phyloP scores from a whole-genome alignment of 176 grass and related monocot genomes.

The Lolium perenne region DNA sequence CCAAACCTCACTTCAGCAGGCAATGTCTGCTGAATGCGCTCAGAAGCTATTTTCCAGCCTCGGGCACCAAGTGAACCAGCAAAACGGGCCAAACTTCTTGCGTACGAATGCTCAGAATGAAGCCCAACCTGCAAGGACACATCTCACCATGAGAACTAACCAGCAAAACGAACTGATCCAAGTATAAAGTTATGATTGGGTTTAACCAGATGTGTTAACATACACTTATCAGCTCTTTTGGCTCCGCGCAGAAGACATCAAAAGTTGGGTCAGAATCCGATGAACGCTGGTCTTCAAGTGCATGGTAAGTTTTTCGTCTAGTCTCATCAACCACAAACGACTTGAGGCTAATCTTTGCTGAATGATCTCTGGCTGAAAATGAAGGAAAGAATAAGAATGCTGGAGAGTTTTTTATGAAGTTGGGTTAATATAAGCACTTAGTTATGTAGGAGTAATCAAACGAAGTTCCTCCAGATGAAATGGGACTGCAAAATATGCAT shows the following conservation, averaged over 20 bases:
- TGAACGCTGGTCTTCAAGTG: slow-evolving; percentile 55
- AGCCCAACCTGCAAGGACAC: slow-evolving; percentile 66
- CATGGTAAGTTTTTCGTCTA: slow-evolving; percentile 81
- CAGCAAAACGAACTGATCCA: slow-evolving; percentile 15
- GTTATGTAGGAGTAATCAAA: slow-evolving; percentile 25
- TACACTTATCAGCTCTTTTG: slow-evolving; percentile 78
- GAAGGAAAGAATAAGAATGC: slow-evolving; percentile 30
- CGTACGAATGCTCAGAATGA: slow-evolving; percentile 76
- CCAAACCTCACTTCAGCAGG: slow-evolving; percentile 84
- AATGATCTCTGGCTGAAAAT: slow-evolving; percentile 65
- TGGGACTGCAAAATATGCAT: not conserved
- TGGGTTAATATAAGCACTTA: slow-evolving; percentile 9
- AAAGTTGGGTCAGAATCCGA: slow-evolving; percentile 62
- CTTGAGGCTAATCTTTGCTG: slow-evolving; percentile 56
- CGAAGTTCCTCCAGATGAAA: slow-evolving; percentile 24
- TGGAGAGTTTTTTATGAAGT: slow-evolving; percentile 19
- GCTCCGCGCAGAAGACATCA: slow-evolving; percentile 57
- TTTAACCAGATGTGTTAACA: slow-evolving; percentile 50
- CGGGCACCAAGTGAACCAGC: slow-evolving; percentile 71
- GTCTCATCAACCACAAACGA: slow-evolving; percentile 83
- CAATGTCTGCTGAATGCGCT: slow-evolving; percentile 74
- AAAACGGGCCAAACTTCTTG: slow-evolving; percentile 95
- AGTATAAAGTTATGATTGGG: slow-evolving; percentile 27
- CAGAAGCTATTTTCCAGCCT: slow-evolving; percentile 85
- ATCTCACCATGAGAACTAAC: slow-evolving; percentile 50